Conservation (phyloP, 108 stramenopile genomes). For the Skeletonema marinoi region DNA sequence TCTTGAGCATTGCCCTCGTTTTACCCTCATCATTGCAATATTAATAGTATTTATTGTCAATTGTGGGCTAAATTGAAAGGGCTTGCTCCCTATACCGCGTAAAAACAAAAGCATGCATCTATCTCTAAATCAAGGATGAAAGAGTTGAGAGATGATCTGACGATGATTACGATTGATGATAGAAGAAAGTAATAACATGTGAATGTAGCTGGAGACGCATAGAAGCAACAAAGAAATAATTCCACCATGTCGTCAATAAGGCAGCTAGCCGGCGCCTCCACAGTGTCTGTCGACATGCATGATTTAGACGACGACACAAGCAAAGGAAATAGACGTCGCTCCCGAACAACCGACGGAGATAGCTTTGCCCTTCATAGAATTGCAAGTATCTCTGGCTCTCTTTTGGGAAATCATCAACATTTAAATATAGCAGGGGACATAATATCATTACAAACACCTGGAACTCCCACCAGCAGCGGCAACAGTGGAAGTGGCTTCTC, state of each 20-base stretch:
- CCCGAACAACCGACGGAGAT: neutral
- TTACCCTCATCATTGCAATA: too few relatives aligned
- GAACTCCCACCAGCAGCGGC: neutral
- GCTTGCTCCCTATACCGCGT: too few relatives aligned
- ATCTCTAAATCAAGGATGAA: too few relatives aligned
- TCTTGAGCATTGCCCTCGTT: too few relatives aligned
- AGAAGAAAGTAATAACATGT: too few relatives aligned
- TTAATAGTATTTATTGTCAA: too few relatives aligned
- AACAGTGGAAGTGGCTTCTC: neutral
- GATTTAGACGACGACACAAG: neutral
- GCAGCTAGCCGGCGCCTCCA: neutral
- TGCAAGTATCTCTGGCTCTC: neutral
- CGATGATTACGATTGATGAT: too few relatives aligned
- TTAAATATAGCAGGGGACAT: neutral
- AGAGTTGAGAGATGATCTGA: too few relatives aligned
- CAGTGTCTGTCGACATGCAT: neutral
- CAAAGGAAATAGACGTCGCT: neutral
- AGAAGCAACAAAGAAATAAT: neutral
- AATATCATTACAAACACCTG: neutral
- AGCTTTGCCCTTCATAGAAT: neutral
- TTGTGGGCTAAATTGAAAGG: too few relatives aligned
- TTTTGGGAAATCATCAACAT: neutral
- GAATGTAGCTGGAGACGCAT: too few relatives aligned
- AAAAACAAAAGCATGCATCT: too few relatives aligned
- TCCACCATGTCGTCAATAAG: neutral